Conservation (phyloP, 805 yeast species). For the Candida rishiriensis region DNA sequence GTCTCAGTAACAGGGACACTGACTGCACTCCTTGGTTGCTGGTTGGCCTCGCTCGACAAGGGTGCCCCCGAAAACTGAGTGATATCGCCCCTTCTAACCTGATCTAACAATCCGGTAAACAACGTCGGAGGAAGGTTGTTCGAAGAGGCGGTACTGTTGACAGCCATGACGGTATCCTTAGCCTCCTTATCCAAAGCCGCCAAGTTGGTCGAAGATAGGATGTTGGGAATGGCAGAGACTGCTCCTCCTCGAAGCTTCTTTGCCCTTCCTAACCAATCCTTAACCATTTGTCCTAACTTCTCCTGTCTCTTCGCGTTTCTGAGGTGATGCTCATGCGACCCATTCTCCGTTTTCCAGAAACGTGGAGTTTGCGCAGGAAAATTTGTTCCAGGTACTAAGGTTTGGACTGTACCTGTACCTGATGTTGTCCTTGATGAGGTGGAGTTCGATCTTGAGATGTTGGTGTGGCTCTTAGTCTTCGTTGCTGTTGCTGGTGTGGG, state of each 20-base stretch:
- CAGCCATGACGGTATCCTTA: constrained; percentile 22
- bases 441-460: not conserved
- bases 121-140: constrained; percentile 57
- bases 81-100: constrained; percentile 39
- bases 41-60: constrained; percentile 2
- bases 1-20: constrained; percentile 13
- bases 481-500: too few relatives aligned
- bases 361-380: constrained; percentile 31
- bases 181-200: constrained; percentile 26
- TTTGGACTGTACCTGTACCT: not conserved
- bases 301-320: constrained; percentile 75
- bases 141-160: constrained; percentile 14
- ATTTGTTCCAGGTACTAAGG: constrained; percentile 10
- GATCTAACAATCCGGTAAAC: constrained; percentile 62
- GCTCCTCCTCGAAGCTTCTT: constrained; percentile 34
- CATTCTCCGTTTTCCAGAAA: constrained; percentile 58
- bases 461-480: too few relatives aligned
- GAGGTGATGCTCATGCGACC: constrained; percentile 76
- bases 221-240: constrained; percentile 67
- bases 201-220: constrained; percentile 36
- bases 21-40: constrained; percentile 22
- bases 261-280: constrained; percentile 63
- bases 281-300: constrained; percentile 67
- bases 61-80: constrained; percentile 24
- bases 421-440: not conserved